A percentile compares a stretch with the other conserved stretches of the same genome.
phyloP scores from a whole-genome alignment of 2,329 filamentous ascomycete genomes.

The Sclerotinia sclerotiorum region DNA sequence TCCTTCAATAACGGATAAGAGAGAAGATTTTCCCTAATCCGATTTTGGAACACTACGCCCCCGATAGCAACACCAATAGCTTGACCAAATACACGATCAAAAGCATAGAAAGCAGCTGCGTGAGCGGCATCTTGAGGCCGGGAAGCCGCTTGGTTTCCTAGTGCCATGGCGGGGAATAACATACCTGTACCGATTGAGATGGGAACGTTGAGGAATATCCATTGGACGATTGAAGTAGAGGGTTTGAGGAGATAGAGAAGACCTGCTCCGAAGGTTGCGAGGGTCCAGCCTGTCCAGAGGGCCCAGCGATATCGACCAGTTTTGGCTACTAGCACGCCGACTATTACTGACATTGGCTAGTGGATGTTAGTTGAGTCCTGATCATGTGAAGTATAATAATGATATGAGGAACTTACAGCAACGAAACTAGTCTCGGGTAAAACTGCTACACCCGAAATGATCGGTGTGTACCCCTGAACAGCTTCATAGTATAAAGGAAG shows the following conservation, averaged over 20 bases:
- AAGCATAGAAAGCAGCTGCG: conserved; percentile 64
- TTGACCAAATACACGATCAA: conserved; percentile 65
- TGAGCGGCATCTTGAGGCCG: conserved; percentile 58
- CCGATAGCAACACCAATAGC: conserved; percentile 65
- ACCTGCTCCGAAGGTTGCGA: conserved; percentile 59
- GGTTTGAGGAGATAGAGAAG: conserved; percentile 51
- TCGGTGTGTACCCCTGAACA: conserved; percentile 54
- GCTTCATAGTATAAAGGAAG: conserved; percentile 52
- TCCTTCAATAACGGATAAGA: conserved; percentile 31
- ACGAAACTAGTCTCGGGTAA: conserved; percentile 64
- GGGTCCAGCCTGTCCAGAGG: conserved; percentile 58
- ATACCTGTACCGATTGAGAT: conserved; percentile 62
- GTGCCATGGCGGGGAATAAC: conserved; percentile 62
- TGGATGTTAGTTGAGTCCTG: conserved; percentile 52
- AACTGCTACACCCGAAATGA: conserved; percentile 55
- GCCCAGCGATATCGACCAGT: conserved; percentile 59
- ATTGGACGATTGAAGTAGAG: conserved; percentile 51
- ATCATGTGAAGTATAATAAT: conserved; percentile 28
- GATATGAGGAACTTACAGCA: conserved; percentile 44
- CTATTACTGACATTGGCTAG: conserved; percentile 53
- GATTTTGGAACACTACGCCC: conserved; percentile 70
- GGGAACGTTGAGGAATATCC: conserved; percentile 62
- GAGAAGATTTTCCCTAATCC: conserved; percentile 39
- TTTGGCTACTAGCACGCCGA: conserved; percentile 54
- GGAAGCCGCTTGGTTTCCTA: conserved; percentile 63